phyloP scores from a whole-genome alignment of 352 stramenopile genomes.

The Pythium grandisporangium region DNA sequence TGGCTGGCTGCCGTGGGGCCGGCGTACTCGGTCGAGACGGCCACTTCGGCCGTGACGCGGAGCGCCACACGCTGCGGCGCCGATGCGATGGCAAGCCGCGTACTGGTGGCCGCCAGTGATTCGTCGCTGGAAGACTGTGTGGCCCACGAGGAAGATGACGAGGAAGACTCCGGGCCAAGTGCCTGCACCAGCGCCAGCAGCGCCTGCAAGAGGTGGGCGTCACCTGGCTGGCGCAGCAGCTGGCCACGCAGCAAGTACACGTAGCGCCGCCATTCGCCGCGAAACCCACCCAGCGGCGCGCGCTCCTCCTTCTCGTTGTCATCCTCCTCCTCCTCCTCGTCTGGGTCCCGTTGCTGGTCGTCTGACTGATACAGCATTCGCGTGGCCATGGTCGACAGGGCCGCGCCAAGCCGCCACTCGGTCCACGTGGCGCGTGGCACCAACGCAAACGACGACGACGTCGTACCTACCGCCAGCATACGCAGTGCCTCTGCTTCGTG shows the following conservation, averaged over 20 bases:
- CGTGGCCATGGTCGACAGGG: constrained; percentile 22
- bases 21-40: constrained; percentile 43
- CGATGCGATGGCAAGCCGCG: too few relatives aligned
- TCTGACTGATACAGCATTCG: too few relatives aligned
- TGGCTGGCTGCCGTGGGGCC: constrained; percentile 14
- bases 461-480: constrained; percentile 27
- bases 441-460: constrained; percentile 31
- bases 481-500: constrained; percentile 8
- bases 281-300: constrained; percentile 15
- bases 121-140: neutral
- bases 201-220: constrained; percentile 25
- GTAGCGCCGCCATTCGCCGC: constrained; percentile 47
- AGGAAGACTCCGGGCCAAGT: neutral
- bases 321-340: too few relatives aligned
- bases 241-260: constrained; percentile 46
- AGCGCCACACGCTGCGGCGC: constrained; percentile 31
- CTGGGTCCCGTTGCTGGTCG: too few relatives aligned
- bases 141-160: constrained; percentile 3
- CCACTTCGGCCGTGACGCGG: constrained; percentile 38
- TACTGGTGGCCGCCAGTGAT: too few relatives aligned
- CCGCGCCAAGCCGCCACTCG: constrained; percentile 29
- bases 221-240: constrained; percentile 25
- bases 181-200: constrained; percentile 15
- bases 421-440: constrained; percentile 40
- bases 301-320: neutral